Conservation (phyloP, 768 basidiomycete species). For the Naematelia encephala region DNA sequence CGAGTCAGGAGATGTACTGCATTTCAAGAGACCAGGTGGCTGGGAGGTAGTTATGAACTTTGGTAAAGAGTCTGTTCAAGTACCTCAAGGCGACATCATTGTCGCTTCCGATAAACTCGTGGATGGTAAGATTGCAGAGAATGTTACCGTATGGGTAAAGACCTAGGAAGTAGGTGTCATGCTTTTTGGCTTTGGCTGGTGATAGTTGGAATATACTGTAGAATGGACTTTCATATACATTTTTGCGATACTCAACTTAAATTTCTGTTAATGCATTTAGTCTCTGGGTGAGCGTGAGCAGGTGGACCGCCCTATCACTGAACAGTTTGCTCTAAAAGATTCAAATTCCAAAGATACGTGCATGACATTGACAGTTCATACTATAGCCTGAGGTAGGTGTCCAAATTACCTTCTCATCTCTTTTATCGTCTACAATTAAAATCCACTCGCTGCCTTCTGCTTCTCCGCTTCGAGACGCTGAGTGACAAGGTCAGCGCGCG, state of each 20-base stretch:
- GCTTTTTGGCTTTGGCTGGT: slow-evolving; percentile 4
- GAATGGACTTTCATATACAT: background rate
- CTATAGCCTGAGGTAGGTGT: background rate
- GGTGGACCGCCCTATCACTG: background rate
- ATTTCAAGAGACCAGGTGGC: slow-evolving; percentile 28
- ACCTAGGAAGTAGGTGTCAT: background rate
- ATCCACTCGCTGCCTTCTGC: slow-evolving; percentile 4
- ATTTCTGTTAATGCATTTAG: background rate
- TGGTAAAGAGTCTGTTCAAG: slow-evolving; percentile 13
- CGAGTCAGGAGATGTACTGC: slow-evolving; percentile 14
- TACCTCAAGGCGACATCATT: slow-evolving; percentile 25
- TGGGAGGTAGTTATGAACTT: slow-evolving; percentile 31
- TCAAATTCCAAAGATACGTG: no score
- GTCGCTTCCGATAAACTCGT: slow-evolving; percentile 7
- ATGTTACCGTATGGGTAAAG: slow-evolving; percentile 22
- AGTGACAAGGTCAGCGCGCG: background rate
- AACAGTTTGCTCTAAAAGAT: no score
- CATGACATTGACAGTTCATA: background rate
- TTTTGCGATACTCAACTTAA: background rate
- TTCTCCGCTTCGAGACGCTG: slow-evolving; percentile 20
- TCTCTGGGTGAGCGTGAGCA: no score
- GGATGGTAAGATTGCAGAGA: slow-evolving; percentile 16
- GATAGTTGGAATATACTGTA: slow-evolving; percentile 1
- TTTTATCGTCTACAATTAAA: background rate
- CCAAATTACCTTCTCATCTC: background rate